phyloP scores from a whole-genome alignment of 225 moss, liverwort and hornwort species.

The Straminergon stramineum region DNA sequence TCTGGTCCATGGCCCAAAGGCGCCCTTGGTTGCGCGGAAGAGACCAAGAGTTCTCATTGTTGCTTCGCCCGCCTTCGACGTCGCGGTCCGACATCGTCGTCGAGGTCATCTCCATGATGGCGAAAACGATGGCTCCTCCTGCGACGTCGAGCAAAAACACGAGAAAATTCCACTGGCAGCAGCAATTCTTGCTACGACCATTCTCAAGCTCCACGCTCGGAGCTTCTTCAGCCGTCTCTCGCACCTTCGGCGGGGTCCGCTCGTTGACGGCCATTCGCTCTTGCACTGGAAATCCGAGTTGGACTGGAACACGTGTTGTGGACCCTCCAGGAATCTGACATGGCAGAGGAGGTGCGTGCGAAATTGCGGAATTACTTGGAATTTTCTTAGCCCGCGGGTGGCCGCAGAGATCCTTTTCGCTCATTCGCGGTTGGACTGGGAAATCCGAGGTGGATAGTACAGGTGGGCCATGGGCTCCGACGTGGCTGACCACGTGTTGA shows the following conservation, averaged over 20 bases:
- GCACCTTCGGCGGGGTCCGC: not conserved
- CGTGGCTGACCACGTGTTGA: not conserved
- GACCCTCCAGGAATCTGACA: not conserved
- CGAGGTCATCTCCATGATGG: not conserved
- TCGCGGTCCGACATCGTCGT: not conserved
- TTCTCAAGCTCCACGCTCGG: not conserved
- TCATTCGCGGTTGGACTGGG: not conserved
- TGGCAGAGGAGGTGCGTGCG: not conserved
- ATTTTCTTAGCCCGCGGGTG: not conserved
- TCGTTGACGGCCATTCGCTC: not conserved
- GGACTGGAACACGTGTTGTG: not conserved
- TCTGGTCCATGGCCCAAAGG: conserved; percentile 73
- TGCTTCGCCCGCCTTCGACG: not conserved
- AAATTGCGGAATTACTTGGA: not conserved
- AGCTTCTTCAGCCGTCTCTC: not conserved
- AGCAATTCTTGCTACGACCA: not conserved
- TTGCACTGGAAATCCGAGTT: not conserved
- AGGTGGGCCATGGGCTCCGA: not conserved
- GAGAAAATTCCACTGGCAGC: not conserved
- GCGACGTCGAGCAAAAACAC: not conserved
- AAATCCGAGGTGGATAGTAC: not conserved
- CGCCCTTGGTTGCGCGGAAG: conserved; percentile 18
- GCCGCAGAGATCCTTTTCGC: not conserved
- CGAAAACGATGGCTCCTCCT: not conserved
- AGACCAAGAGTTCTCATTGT: not conserved